Evolutionary conservation across 306 rosid species (phyloP).

Genomic region (Elaeagnus macrophylla): DNA sequence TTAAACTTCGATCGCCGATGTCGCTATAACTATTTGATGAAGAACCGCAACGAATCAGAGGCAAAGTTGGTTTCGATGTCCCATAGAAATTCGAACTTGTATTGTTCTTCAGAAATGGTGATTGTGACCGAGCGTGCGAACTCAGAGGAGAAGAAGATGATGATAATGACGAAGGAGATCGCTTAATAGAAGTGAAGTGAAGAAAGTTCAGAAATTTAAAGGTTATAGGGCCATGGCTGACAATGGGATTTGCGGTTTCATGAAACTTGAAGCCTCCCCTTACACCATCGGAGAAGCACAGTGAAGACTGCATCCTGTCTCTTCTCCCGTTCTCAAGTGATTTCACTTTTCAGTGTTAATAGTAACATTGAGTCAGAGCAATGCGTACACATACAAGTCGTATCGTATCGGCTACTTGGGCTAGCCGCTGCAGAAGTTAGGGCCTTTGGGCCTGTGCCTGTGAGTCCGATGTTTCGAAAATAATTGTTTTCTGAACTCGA

Average conservation of each 20-base stretch:
- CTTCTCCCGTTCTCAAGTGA: too few species aligned
- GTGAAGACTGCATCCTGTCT: slow-evolving; percentile 32
- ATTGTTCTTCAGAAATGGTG: slow-evolving; percentile 1
- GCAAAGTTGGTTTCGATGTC: background rate
- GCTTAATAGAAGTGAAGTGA: background rate
- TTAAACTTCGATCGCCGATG: slow-evolving; percentile 24
- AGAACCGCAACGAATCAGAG: slow-evolving; percentile 43
- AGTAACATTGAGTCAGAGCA: too few species aligned
- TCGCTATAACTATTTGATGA: slow-evolving; percentile 36
- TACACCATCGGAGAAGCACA: slow-evolving; percentile 19
- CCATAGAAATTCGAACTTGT: background rate
- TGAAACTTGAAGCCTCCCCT: slow-evolving; percentile 15
- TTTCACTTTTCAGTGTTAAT: background rate
- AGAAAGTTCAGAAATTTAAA: background rate
- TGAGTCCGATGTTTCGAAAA: too few species aligned
- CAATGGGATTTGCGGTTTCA: slow-evolving; percentile 11
- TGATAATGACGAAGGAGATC: slow-evolving; percentile 2
- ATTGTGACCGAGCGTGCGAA: slow-evolving; percentile 12
- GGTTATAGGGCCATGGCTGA: slow-evolving; percentile 3
- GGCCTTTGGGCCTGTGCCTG: too few species aligned
- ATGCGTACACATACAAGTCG: too few species aligned
- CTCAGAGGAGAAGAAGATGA: slow-evolving; percentile 13
- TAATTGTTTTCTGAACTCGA: too few species aligned
- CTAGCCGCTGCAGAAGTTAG: too few species aligned
- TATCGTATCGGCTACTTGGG: too few species aligned